These are phyloP conservation scores for Plectosphaerella sp. DNA, from an alignment of 2,329 filamentous ascomycete species.

Conservation along the genomic window DNA sequence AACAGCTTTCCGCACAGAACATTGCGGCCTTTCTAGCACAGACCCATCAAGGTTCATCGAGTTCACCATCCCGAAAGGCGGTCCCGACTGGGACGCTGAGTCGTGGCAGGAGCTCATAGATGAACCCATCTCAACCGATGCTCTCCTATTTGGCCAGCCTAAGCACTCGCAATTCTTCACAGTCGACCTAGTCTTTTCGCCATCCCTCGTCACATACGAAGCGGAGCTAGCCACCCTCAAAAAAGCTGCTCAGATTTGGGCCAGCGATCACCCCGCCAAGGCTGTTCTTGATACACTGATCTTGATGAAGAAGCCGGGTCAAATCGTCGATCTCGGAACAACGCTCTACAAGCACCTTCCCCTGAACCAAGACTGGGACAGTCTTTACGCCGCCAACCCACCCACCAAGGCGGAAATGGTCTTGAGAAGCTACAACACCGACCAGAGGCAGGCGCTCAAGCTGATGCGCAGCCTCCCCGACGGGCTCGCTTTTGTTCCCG, in stretches of 20 bases:
- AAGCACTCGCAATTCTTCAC: background rate
- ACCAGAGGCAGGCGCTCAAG: slow-evolving; percentile 30
- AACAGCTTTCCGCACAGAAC: background rate
- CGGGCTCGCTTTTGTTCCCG: slow-evolving; percentile 37
- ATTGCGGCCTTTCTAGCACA: background rate
- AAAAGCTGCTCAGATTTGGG: background rate
- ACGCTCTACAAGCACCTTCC: background rate
- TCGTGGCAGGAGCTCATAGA: background rate
- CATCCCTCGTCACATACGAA: background rate
- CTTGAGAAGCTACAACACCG: slow-evolving; percentile 22
- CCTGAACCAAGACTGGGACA: background rate
- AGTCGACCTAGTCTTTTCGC: background rate
- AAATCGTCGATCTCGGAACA: background rate
- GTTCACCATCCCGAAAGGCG: background rate
- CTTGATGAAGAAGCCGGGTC: background rate
- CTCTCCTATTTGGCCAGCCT: background rate
- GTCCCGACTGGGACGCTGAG: background rate
- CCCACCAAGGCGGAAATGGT: background rate
- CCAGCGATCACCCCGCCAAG: background rate
- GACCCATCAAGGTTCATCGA: background rate
- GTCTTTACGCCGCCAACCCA: background rate
- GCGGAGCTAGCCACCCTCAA: background rate
- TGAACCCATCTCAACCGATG: background rate
- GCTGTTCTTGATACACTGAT: background rate
- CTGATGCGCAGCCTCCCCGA: slow-evolving; percentile 29